phyloP scores from a whole-genome alignment of 306 rosid species.

The Comarum palustre region DNA sequence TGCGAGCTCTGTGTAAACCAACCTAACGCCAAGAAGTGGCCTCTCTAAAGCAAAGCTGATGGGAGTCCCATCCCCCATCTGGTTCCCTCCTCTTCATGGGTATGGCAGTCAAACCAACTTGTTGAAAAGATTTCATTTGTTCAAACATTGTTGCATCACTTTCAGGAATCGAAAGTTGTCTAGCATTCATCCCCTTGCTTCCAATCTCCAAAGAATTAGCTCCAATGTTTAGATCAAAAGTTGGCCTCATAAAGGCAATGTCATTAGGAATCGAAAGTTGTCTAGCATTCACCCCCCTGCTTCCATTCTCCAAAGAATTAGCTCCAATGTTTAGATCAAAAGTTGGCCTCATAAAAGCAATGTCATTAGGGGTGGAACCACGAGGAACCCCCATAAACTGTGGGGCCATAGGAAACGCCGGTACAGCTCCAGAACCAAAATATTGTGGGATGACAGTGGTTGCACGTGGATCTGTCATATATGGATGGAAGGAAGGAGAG shows the following conservation, averaged over 20 bases:
- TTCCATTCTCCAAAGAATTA: conserved; percentile 17
- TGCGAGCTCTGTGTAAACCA: neutral
- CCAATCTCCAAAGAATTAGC: conserved; percentile 15
- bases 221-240: conserved; percentile 19
- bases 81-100: conserved; percentile 38
- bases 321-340: conserved; percentile 17
- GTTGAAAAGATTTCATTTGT: conserved; percentile 25
- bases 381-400: conserved; percentile 20
- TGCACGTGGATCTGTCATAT: conserved; percentile 26
- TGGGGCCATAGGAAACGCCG: conserved; percentile 16
- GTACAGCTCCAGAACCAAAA: conserved; percentile 23
- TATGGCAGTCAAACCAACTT: conserved; percentile 10
- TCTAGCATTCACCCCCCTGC: no score
- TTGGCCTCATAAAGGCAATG: conserved; percentile 9
- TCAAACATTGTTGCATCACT: conserved; percentile 23
- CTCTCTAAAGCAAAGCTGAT: conserved; percentile 26
- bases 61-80: conserved; percentile 39
- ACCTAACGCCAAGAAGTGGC: conserved; percentile 26
- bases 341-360: conserved; percentile 13
- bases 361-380: conserved; percentile 17
- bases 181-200: conserved; percentile 19
- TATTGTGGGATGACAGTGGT: conserved; percentile 23
- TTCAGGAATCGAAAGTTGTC: conserved; percentile 15
- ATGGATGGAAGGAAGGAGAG: conserved; percentile 19
- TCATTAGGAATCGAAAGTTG: no score